A percentile compares a stretch with the other conserved stretches of the same genome.
These are phyloP conservation scores for Ceratobasidium sp. DNA, from an alignment of 1,284 basidiomycete genomes.

Conservation along the genomic window DNA sequence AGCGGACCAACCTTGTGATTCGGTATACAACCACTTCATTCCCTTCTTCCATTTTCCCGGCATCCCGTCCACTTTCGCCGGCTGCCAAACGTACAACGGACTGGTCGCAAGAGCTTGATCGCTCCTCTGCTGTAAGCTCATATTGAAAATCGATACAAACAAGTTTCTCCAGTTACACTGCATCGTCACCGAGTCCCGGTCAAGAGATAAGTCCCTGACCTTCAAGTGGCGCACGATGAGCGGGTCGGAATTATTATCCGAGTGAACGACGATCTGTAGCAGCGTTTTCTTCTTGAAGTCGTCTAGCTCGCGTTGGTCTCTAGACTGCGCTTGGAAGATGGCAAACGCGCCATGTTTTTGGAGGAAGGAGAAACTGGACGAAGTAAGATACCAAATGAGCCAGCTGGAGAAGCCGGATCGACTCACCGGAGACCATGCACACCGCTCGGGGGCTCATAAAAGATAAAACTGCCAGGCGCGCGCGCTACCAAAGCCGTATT, in stretches of 20 bases:
- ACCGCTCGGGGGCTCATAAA: conserved; percentile 21
- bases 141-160: conserved; percentile 16
- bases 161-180: conserved; percentile 35
- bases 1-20: conserved; percentile 29
- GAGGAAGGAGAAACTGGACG: conserved; percentile 39
- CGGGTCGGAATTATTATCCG: conserved; percentile 31
- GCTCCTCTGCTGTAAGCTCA: conserved; percentile 25
- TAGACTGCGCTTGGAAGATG: conserved; percentile 22
- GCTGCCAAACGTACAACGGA: conserved; percentile 35
- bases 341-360: conserved; percentile 34
- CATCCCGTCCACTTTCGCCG: conserved; percentile 35
- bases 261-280: conserved; percentile 40
- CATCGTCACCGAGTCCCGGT: conserved; percentile 36
- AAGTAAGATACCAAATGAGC: conserved; percentile 12
- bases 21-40: conserved; percentile 32
- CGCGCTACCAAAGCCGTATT: conserved; percentile 24
- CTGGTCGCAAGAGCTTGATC: conserved; percentile 23
- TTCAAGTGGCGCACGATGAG: conserved; percentile 39
- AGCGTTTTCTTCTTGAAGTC: conserved; percentile 25
- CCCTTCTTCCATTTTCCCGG: conserved; percentile 42
- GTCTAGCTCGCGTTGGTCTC: conserved; percentile 10
- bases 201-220: conserved; percentile 18
- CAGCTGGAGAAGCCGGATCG: neutral
- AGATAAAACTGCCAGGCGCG: conserved; percentile 40
- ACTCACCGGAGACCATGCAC: conserved; percentile 39